Evolutionary conservation across 768 basidiomycete species (phyloP), one percentile per base, ranked within the genome.

Genomic region (Leccinum longicurvipes): DNA sequence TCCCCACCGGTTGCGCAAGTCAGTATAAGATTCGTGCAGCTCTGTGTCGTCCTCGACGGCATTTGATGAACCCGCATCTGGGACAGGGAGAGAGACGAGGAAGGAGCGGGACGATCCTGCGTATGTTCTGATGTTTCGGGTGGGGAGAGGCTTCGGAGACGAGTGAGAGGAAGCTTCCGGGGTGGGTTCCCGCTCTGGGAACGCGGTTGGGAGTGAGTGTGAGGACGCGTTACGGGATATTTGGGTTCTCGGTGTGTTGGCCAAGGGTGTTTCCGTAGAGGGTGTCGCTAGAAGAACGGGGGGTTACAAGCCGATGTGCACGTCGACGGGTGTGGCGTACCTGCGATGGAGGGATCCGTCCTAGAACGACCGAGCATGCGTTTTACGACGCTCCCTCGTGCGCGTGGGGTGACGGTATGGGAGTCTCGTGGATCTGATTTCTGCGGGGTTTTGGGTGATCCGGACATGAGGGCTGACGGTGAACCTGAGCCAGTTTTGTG

Each of bases 41-140:
- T 75, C 73, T 17, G 79, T 70, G 47, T 81, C 81, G 23, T 83
- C 80, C 24, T 81, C 82, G 8, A 77, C 73, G 23, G 60, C 47
- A 21, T 66, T 65, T 17, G 73, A 70, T 4, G 54, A 24, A 47
- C 51, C 55, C 17, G 61, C 49, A 71, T 59, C 64, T 48, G 69
- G 60, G 60, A 65, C 68, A 11, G 86, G 82, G 10, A 91, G 69
- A 17, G 82, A 73, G 10, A 89, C 79, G 15, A 92, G 81, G 71
- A 89, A 92, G 4, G 90, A 91, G n/a, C 90, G 87, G 23, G 86
- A 88, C 56, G 77, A 77, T 23, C 87, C 87, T 3, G 86, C 85
- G 63, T 92, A 92, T 3, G 89, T 92, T 39, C 81, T 79, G 3
- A 82, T 77, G 45, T 77, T 74, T 15, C 74, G 69, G 27, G 59